Base-by-base conservation (phyloP, 257 asterid genomes). In the Linderniella brevidens region DNA sequence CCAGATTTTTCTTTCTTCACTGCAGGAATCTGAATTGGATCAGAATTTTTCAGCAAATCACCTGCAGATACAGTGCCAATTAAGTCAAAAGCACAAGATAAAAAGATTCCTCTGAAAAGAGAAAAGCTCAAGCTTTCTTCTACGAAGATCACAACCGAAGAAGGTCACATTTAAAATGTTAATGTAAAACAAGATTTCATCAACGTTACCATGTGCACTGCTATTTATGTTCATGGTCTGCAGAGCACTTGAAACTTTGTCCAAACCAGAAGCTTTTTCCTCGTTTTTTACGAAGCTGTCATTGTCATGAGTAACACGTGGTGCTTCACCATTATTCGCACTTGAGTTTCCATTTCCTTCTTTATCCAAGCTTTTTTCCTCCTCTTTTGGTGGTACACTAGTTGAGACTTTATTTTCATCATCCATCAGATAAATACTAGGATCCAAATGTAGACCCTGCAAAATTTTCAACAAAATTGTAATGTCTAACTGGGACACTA, bases 401-500 rank as follows among this genome's bases (percentile, higher is more conserved):
- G 71, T 38, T 36, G 82, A 63, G 41, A 57, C 58, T 64, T 85
- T 79, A 59, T 71, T 81, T 58, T 77, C 96, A 52, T 82, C 96
- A 61, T 90, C 92, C 94, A 90, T 85, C 46, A 85, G 68, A 65
- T 90, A 90, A 48, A 90, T 90, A 68, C 93, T 90, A 17, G 96
- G 99, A 72, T 85, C 96, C 80, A 90, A 72, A 76, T 90, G 96
- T 70, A 82, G 85, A 54, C 96, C 99, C 99, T 90, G 92, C 46
- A 70, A 56, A 64, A 50, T 42, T 44, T 41, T 37, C 44, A 37
- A 49, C 37, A 25, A 53, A 47, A 3, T n/a, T n/a, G n/a, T n/a
- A n/a, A n/a, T n/a, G n/a, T n/a, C n/a, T n/a, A 35, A 46, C 54
- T 57, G 17, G 10, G 3, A 58, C 19, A n/a, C n/a, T n/a, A n/a